A percentile compares a stretch with the other conserved stretches of the same genome.
These are phyloP conservation scores for Kwoniella pini DNA, from an alignment of 768 basidiomycete species.

Conservation along the genomic window DNA sequence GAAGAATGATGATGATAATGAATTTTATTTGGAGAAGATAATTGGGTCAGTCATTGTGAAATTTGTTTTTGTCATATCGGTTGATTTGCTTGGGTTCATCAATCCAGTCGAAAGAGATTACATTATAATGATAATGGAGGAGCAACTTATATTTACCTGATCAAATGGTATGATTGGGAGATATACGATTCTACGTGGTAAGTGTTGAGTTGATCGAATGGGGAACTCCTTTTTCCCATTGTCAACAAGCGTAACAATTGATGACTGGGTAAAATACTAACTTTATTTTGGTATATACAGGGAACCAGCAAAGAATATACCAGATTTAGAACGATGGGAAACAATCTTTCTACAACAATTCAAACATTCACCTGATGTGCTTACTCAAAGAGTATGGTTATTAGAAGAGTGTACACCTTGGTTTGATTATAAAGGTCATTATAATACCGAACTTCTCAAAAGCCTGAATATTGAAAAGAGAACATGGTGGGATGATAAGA, in stretches of 20 bases:
- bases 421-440: conserved; percentile 12
- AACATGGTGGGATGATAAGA: conserved; percentile 19
- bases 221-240: background rate
- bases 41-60: conserved; percentile 12
- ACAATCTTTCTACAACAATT: conserved; percentile 3
- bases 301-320: conserved; percentile 19
- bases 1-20: conserved; percentile 19
- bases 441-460: conserved; percentile 5
- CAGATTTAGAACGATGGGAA: conserved; percentile 7
- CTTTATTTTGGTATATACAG: too few relatives aligned
- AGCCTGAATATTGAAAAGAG: conserved; percentile 7
- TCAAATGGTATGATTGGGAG: conserved; percentile 26
- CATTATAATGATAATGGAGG: conserved; percentile 2
- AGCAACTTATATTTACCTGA: conserved; percentile 14
- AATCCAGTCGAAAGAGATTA: conserved; percentile 10
- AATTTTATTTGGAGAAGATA: conserved; percentile 21
- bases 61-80: too few relatives aligned
- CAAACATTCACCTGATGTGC: background rate
- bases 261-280: too few relatives aligned
- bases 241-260: too few relatives aligned
- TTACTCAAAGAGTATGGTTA: background rate
- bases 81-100: background rate
- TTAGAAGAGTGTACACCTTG: conserved; percentile 4
- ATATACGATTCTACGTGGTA: conserved; percentile 26
- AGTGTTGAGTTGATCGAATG: background rate